phyloP scores from a whole-genome alignment of 192 early-diverging fungal genomes.

The Phlyctochytrium arcticum region DNA sequence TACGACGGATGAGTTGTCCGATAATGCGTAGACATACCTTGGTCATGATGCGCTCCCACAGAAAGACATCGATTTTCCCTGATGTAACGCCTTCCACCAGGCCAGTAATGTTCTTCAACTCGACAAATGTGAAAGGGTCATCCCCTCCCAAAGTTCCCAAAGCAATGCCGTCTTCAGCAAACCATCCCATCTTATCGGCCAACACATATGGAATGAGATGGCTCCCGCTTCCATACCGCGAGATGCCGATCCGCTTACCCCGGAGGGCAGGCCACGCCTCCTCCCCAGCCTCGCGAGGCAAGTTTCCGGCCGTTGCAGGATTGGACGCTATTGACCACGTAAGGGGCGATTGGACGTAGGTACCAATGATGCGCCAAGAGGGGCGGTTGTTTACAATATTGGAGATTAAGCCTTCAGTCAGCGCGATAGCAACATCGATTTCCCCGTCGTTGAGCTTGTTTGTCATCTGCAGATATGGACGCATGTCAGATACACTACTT shows the following conservation, averaged over 20 bases:
- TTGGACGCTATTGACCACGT: conserved; percentile 43
- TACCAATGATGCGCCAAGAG: conserved; percentile 70
- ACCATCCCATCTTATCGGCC: conserved; percentile 66
- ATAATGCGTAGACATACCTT: conserved; percentile 37
- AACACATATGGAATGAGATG: conserved; percentile 52
- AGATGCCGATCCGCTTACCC: conserved; percentile 36
- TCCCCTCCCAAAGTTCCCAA: neutral
- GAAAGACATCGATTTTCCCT: conserved; percentile 67
- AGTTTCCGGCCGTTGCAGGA: conserved; percentile 45
- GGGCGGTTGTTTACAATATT: conserved; percentile 41
- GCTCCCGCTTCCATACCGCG: conserved; percentile 73
- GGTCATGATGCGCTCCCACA: conserved; percentile 93
- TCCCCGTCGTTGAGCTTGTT: conserved; percentile 64
- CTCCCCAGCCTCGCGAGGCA: conserved; percentile 3
- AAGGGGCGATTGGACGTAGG: conserved; percentile 71
- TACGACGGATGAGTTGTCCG: neutral
- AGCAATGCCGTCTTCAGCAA: conserved; percentile 20
- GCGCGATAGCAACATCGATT: conserved; percentile 77
- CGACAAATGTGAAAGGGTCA: conserved; percentile 58
- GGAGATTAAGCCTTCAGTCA: conserved; percentile 80
- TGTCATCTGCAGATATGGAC: conserved; percentile 41
- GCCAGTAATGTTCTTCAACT: conserved; percentile 69
- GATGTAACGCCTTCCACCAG: conserved; percentile 66
- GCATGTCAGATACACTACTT: neutral
- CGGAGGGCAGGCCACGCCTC: conserved; percentile 22